Conservation (phyloP, 2,329 filamentous ascomycete species). For the Microcera coccophila region DNA sequence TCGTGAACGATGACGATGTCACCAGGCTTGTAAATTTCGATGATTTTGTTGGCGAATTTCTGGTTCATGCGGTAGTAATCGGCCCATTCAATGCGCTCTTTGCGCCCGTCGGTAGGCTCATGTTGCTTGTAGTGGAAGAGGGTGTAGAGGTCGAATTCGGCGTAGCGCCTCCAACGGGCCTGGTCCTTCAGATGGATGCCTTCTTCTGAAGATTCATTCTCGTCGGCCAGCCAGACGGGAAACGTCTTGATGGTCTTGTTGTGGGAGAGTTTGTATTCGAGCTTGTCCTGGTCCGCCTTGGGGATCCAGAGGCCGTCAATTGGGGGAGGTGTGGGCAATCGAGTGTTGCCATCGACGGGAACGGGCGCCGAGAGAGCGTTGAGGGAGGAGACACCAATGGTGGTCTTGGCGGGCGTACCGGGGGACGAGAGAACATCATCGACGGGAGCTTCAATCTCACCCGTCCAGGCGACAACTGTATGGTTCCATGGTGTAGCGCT, state of each 20-base stretch:
- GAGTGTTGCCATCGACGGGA: conserved; percentile 61
- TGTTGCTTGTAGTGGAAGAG: conserved; percentile 96
- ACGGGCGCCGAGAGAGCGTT: conserved; percentile 78
- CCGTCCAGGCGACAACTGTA: conserved; percentile 90
- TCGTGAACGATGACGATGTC: conserved; percentile 92
- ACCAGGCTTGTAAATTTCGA: conserved; percentile 85
- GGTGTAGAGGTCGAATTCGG: conserved; percentile 86
- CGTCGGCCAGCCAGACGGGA: conserved; percentile 85
- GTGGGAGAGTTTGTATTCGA: conserved; percentile 71
- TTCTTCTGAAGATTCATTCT: conserved; percentile 61
- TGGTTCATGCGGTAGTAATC: conserved; percentile 94
- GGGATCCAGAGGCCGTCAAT: conserved; percentile 68
- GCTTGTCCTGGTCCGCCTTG: conserved; percentile 62
- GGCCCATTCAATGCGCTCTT: conserved; percentile 78
- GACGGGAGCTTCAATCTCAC: conserved; percentile 64
- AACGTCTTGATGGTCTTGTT: conserved; percentile 74
- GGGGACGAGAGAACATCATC: conserved; percentile 44
- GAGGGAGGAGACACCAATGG: conserved; percentile 51
- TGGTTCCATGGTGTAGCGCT: conserved; percentile 82
- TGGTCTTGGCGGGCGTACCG: conserved; percentile 42
- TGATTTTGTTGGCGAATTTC: conserved; percentile 83
- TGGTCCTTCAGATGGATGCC: conserved; percentile 78
- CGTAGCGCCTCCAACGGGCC: conserved; percentile 80
- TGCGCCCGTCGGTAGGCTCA: conserved; percentile 79
- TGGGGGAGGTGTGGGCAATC: conserved; percentile 54